Conservation (phyloP, 805 yeast genomes). For the Schwanniomyces pseudopolymorphus region DNA sequence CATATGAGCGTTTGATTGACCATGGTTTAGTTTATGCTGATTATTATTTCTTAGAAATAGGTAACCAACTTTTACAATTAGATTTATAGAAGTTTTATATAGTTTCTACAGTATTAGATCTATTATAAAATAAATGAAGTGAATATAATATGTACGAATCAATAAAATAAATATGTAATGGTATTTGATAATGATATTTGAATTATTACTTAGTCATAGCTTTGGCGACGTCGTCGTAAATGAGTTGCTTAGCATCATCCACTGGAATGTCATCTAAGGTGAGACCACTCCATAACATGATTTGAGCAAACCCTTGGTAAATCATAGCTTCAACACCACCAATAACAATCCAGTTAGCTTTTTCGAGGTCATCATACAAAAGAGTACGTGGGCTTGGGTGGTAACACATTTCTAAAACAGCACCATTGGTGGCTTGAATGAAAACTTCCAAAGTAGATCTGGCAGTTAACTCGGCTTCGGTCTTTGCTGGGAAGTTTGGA, state of each 20-base stretch:
- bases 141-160: not conserved
- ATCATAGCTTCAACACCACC: constrained; percentile 32
- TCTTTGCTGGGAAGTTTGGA: constrained; percentile 25
- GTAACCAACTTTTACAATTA: constrained; percentile 24
- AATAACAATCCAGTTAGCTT: constrained; percentile 27
- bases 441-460: constrained; percentile 24
- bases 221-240: not conserved
- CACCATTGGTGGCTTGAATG: constrained; percentile 19
- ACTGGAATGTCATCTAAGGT: constrained; percentile 22
- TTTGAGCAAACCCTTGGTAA: constrained; percentile 33
- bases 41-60: constrained; percentile 25
- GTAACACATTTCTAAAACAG: constrained; percentile 35
- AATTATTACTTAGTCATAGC: not conserved
- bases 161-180: not conserved
- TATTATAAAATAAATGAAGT: not conserved
- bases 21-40: constrained; percentile 31
- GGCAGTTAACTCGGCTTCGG: constrained; percentile 23
- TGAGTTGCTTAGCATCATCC: constrained; percentile 7
- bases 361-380: constrained; percentile 23
- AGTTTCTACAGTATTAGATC: not conserved
- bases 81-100: constrained; percentile 7
- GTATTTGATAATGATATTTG: not conserved
- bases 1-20: constrained; percentile 11
- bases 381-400: constrained; percentile 26
- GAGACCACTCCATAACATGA: constrained; percentile 30